phyloP scores from a whole-genome alignment of 1,139 yeast species.

The Zygotorulaspora mrakii region DNA sequence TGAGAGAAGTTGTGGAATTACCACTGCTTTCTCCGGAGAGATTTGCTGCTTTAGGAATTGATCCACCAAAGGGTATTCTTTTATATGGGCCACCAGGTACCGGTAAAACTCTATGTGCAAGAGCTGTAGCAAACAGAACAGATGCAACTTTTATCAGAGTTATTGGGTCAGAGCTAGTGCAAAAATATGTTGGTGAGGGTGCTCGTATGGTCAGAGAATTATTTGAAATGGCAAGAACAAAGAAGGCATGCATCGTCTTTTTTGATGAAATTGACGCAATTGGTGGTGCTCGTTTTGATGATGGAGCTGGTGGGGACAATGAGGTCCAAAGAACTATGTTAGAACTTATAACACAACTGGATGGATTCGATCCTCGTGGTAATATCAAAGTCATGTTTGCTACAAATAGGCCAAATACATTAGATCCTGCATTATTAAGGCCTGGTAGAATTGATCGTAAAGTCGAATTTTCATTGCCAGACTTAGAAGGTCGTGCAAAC shows the following conservation, averaged over 20 bases:
- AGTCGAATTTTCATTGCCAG: constrained; percentile 94
- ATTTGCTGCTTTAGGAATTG: constrained; percentile 92
- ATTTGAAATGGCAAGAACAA: constrained; percentile 97
- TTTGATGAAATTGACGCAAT: constrained; percentile 98
- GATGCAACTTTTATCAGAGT: constrained; percentile 98
- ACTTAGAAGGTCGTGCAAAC: constrained; percentile 94
- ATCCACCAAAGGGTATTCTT: constrained; percentile 96
- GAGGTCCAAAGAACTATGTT: constrained; percentile 99
- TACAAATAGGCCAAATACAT: constrained; percentile 93
- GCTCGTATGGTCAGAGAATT: constrained; percentile 98
- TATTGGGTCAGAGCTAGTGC: constrained; percentile 96
- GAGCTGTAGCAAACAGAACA: constrained; percentile 98
- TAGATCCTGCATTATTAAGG: constrained; percentile 95
- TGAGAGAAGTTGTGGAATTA: constrained; percentile 94
- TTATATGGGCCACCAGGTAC: constrained; percentile 99
- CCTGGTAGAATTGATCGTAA: constrained; percentile 98
- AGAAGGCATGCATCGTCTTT: constrained; percentile 88
- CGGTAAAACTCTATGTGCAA: constrained; percentile 94
- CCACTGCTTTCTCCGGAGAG: constrained; percentile 94
- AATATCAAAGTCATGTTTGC: constrained; percentile 99
- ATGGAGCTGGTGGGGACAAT: constrained; percentile 99
- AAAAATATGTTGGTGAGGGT: constrained; percentile 98
- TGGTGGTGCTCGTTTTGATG: constrained; percentile 98
- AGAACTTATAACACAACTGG: constrained; percentile 93
- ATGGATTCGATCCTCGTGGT: constrained; percentile 98